phyloP scores from a whole-genome alignment of 495 filamentous ascomycete genomes.

The Aspergillus egyptiacus region DNA sequence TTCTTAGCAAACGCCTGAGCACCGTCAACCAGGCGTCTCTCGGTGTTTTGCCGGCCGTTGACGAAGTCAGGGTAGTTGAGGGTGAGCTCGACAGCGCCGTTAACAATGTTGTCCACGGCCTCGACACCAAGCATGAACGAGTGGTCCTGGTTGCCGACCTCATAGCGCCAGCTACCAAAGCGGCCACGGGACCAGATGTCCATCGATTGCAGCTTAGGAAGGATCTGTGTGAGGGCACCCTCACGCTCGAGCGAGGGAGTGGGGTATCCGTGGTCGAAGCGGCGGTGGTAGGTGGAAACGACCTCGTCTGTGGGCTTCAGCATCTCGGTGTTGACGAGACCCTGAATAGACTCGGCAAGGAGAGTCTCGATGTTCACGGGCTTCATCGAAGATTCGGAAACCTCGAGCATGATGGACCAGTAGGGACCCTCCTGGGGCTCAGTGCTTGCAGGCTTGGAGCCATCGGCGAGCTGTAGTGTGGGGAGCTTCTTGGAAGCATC shows the following conservation, averaged over 20 bases:
- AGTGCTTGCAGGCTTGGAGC: conserved; percentile 63
- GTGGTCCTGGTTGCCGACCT: conserved; percentile 97
- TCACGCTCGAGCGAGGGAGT: conserved; percentile 94
- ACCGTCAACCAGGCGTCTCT: conserved; percentile 80
- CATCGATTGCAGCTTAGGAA: conserved; percentile 83
- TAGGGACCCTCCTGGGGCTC: conserved; percentile 81
- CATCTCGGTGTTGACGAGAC: conserved; percentile 96
- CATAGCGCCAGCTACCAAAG: conserved; percentile 98
- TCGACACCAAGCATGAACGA: conserved; percentile 98
- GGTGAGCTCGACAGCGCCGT: conserved; percentile 89
- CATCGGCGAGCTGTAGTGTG: conserved; percentile 78
- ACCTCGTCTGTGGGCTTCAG: conserved; percentile 87
- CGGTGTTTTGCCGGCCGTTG: conserved; percentile 81
- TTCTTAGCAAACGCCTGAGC: conserved; percentile 57
- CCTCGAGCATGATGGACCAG: conserved; percentile 99
- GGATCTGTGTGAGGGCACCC: conserved; percentile 83
- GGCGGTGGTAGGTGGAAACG: conserved; percentile 96
- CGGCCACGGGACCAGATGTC: conserved; percentile 94
- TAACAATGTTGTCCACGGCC: conserved; percentile 91
- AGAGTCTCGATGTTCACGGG: conserved; percentile 78
- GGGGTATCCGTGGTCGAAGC: conserved; percentile 98
- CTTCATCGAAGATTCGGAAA: conserved; percentile 95
- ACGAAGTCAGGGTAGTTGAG: conserved; percentile 99
- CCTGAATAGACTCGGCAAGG: conserved; percentile 85
- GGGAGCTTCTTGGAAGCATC: conserved; percentile 73